Conservation (phyloP, 306 rosid species). For the Vigna angularis region DNA sequence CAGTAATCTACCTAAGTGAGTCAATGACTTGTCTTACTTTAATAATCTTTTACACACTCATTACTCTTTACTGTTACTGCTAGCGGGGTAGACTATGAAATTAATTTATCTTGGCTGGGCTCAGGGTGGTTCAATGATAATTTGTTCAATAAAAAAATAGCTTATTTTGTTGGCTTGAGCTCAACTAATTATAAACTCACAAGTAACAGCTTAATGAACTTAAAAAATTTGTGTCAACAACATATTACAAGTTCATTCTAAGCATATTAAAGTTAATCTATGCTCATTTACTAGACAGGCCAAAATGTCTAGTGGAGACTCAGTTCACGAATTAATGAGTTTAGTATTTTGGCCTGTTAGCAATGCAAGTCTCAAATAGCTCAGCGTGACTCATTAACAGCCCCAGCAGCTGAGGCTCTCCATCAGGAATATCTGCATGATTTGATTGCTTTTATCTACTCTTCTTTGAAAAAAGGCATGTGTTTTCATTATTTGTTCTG, state of each 20-base stretch:
- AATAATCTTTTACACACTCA: constrained; percentile 2
- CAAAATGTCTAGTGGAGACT: not conserved
- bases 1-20: not conserved
- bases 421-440: constrained; percentile 28
- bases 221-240: not conserved
- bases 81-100: constrained; percentile 3
- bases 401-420: constrained; percentile 5
- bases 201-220: not conserved
- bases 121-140: not conserved
- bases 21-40: not conserved
- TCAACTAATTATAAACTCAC: not conserved
- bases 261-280: not conserved
- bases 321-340: too few species aligned
- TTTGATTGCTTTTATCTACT: constrained; percentile 24
- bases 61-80: not conserved
- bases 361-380: constrained; percentile 11
- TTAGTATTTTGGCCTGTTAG: constrained; percentile 14
- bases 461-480: constrained; percentile 35
- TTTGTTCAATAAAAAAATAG: not conserved
- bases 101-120: not conserved
- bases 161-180: constrained; percentile 1
- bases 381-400: not conserved
- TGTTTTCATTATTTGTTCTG: constrained; percentile 25
- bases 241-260: not conserved
- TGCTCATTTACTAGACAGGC: not conserved